Conservation (phyloP, 2,329 filamentous ascomycete species). For the Exophiala sideris region DNA sequence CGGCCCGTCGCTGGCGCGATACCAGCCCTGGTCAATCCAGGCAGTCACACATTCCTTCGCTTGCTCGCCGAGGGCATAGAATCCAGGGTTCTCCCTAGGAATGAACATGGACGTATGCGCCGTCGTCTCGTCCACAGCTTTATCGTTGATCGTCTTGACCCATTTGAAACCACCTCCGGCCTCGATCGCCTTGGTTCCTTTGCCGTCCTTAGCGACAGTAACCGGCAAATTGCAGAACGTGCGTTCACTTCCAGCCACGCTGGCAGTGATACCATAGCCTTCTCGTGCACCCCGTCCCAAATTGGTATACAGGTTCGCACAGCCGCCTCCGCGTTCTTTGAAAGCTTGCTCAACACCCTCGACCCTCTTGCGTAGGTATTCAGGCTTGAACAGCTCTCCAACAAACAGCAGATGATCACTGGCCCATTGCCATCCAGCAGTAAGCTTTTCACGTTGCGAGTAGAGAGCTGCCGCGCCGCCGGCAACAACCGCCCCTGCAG, state of each 20-base stretch:
- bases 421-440: constrained; percentile 74
- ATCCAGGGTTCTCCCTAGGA: constrained; percentile 44
- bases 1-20: constrained; percentile 24
- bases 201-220: constrained; percentile 18
- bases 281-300: constrained; percentile 65
- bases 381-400: constrained; percentile 77
- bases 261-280: constrained; percentile 47
- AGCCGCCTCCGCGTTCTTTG: constrained; percentile 38
- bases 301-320: constrained; percentile 81
- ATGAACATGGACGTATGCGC: constrained; percentile 65
- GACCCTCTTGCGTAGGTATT: constrained; percentile 74
- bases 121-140: constrained; percentile 70
- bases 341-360: constrained; percentile 62
- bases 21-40: constrained; percentile 35
- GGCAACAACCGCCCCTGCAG: constrained; percentile 72
- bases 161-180: constrained; percentile 52
- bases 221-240: constrained; percentile 83
- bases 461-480: constrained; percentile 84
- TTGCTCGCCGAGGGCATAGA: constrained; percentile 38
- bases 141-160: constrained; percentile 72
- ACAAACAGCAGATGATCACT: constrained; percentile 91
- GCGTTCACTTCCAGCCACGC: constrained; percentile 56
- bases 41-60: constrained; percentile 38
- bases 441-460: constrained; percentile 75
- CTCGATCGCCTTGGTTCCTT: constrained; percentile 27